Evolutionary conservation across 2,329 filamentous ascomycete genomes (phyloP).

Genomic region (Pseudocercospora eumusae): DNA sequence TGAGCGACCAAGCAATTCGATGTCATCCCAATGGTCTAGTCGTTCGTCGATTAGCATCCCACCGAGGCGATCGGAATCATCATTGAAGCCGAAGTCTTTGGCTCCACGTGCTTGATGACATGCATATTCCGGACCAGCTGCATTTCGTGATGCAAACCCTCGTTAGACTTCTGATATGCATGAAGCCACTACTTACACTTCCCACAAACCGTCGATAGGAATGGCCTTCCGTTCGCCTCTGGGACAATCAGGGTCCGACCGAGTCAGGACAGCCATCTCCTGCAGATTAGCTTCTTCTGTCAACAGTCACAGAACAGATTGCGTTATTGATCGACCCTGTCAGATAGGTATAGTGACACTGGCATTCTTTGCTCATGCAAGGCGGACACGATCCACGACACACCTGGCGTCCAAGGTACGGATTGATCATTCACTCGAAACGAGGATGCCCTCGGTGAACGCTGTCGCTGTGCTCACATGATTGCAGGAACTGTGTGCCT

Average conservation of each 20-base stretch:
- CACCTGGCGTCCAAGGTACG: neutral
- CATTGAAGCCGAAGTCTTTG: neutral
- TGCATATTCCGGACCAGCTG: neutral
- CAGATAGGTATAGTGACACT: neutral
- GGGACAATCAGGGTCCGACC: neutral
- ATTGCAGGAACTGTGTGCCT: slow-evolving; percentile 1
- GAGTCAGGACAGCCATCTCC: slow-evolving; percentile 8
- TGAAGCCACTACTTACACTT: neutral
- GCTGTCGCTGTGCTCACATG: neutral
- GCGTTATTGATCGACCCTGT: neutral
- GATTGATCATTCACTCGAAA: neutral
- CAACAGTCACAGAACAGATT: slow-evolving; percentile 3
- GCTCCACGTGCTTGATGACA: neutral
- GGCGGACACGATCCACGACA: neutral
- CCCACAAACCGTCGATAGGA: neutral
- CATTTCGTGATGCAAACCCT: neutral
- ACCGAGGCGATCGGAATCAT: too few relatives aligned
- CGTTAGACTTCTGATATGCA: neutral
- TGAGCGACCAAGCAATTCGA: neutral
- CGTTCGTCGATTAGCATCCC: too few relatives aligned
- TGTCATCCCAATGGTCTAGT: too few relatives aligned
- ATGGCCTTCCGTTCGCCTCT: neutral
- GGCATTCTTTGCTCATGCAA: neutral
- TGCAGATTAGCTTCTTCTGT: slow-evolving; percentile 1
- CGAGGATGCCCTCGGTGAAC: slow-evolving; percentile 1